These are phyloP conservation scores for Salix caprea DNA, from an alignment of 345 rosid genomes.

Conservation along the genomic window DNA sequence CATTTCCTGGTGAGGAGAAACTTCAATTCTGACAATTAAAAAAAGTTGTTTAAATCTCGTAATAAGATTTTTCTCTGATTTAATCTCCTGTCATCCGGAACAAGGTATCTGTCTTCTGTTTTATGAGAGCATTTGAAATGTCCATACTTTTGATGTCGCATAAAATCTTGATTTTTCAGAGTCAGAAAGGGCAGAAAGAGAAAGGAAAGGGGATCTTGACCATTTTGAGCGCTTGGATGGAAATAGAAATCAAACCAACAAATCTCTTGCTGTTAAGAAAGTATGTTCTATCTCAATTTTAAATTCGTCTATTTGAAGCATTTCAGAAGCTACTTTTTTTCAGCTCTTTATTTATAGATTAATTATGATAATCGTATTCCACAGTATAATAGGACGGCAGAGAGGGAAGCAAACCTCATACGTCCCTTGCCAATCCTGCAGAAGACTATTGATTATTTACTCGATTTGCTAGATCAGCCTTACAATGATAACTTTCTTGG, in stretches of 20 bases:
- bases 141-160: conserved; percentile 7
- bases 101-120: conserved; percentile 3
- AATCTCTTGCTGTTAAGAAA: conserved; percentile 88
- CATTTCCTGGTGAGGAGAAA: conserved; percentile 12
- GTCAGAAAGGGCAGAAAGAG: conserved; percentile 88
- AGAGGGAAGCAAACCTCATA: conserved; percentile 84
- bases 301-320: not conserved
- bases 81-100: not conserved
- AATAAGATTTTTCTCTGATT: not conserved
- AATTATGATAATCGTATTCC: conserved; percentile 21
- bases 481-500: conserved; percentile 76
- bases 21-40: not conserved
- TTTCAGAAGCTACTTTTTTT: not conserved
- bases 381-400: conserved; percentile 92
- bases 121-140: conserved; percentile 9
- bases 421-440: conserved; percentile 88
- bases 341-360: not conserved
- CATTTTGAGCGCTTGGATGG: conserved; percentile 91
- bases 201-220: conserved; percentile 97
- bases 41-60: not conserved
- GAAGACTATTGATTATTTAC: conserved; percentile 73
- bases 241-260: conserved; percentile 83
- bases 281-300: conserved; percentile 18
- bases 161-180: conserved; percentile 42
- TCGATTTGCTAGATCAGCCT: conserved; percentile 79